Percentiles rank a stretch among this genome's conserved stretches.
Evolutionary conservation across 768 basidiomycete genomes (phyloP).

Genomic region (Glaciozyma martinii): DNA sequence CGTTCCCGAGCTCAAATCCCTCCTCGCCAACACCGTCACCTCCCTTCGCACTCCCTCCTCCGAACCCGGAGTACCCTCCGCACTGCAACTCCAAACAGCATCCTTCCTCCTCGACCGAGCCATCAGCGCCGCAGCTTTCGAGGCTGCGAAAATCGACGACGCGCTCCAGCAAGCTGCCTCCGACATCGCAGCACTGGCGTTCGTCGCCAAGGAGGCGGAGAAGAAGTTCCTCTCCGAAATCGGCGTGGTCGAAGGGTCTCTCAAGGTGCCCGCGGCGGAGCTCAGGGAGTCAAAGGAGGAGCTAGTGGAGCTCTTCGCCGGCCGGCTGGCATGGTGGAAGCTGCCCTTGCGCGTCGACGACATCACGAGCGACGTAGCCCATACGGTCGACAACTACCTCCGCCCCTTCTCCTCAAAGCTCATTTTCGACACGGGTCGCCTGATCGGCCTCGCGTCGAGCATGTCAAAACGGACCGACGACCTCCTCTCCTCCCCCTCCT

Average conservation of each 20-base stretch:
- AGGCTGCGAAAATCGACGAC: conserved; percentile 13
- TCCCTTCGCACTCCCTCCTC: not conserved
- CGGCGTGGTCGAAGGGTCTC: conserved; percentile 16
- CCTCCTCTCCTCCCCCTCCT: conserved; percentile 17
- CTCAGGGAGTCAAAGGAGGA: not conserved
- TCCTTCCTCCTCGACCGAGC: conserved; percentile 7
- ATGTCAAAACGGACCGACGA: not conserved
- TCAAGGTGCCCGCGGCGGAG: conserved; percentile 9
- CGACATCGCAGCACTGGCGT: conserved; percentile 3
- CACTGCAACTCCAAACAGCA: conserved; percentile 9
- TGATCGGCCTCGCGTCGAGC: conserved; percentile 4
- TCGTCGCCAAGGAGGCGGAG: not conserved
- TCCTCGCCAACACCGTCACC: conserved; percentile 4
- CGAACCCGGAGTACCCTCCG: not conserved
- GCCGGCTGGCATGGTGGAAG: conserved; percentile 32
- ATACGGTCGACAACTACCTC: conserved; percentile 15
- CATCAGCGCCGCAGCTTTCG: conserved; percentile 9
- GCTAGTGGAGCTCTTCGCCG: conserved; percentile 10
- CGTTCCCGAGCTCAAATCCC: conserved; percentile 13
- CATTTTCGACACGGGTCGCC: conserved; percentile 19
- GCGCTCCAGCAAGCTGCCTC: not conserved
- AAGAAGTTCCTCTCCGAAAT: not conserved
- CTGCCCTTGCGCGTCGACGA: conserved; percentile 33
- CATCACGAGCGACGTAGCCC: conserved; percentile 26
- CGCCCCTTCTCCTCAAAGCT: conserved; percentile 16